These are phyloP conservation scores for Trichoderma breve DNA, from an alignment of 2,329 filamentous ascomycete genomes.

Conservation along the genomic window DNA sequence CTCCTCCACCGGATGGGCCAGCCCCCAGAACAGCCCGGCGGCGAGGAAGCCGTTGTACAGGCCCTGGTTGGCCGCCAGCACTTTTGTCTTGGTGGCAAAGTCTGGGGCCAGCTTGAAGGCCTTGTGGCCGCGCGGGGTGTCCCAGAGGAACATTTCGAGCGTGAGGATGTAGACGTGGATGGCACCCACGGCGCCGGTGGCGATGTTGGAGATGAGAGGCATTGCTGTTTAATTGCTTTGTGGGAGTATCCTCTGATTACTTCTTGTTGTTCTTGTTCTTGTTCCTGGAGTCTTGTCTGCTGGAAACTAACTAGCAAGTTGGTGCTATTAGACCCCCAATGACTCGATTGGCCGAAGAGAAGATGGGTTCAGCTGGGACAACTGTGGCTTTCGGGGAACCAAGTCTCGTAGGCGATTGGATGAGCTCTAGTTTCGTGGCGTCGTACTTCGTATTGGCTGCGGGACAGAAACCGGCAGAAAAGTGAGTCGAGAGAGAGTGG, in stretches of 20 bases:
- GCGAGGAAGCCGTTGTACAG: slow-evolving; percentile 55
- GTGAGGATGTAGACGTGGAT: slow-evolving; percentile 50
- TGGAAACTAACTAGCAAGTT: not conserved
- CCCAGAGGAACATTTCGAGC: slow-evolving; percentile 53
- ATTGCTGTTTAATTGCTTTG: not conserved
- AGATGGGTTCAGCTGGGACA: not conserved
- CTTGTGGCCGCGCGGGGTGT: slow-evolving; percentile 43
- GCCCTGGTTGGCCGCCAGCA: slow-evolving; percentile 50
- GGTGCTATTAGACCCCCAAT: not conserved
- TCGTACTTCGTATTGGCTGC: not conserved
- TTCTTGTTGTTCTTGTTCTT: not conserved
- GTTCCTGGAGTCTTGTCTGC: not conserved
- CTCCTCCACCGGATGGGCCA: slow-evolving; percentile 43
- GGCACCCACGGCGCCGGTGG: slow-evolving; percentile 40
- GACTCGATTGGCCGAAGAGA: not conserved
- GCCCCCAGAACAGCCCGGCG: slow-evolving; percentile 46
- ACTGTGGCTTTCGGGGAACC: not conserved
- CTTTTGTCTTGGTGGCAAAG: slow-evolving; percentile 45
- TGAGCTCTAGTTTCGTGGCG: not conserved
- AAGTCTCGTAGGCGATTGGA: not conserved
- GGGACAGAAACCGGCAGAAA: not conserved
- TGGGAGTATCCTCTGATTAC: not conserved
- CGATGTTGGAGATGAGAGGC: slow-evolving; percentile 30
- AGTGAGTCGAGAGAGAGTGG: not conserved
- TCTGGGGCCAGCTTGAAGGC: slow-evolving; percentile 45